These are phyloP conservation scores for Blepharisma japonicum DNA, from an alignment of 73 alveolate genomes.

Conservation along the genomic window DNA sequence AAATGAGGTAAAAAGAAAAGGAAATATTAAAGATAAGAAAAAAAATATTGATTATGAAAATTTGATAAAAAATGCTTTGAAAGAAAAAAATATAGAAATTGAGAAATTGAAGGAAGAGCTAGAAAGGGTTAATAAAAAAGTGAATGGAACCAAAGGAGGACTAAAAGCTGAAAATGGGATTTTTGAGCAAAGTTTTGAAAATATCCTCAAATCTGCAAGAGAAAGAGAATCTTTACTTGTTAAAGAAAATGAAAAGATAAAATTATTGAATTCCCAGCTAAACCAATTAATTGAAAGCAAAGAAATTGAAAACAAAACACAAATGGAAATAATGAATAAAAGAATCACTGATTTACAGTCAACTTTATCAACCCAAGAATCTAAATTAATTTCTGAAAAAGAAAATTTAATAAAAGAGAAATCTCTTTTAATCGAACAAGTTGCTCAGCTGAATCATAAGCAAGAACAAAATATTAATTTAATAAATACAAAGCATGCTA, in stretches of 20 bases:
- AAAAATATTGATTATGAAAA: neutral
- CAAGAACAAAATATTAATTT: no score
- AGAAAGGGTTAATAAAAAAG: neutral
- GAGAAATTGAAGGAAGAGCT: slow-evolving; percentile 8
- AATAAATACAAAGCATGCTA: no score
- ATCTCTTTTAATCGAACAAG: no score
- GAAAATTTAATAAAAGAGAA: no score
- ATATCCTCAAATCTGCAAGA: neutral
- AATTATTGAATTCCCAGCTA: neutral
- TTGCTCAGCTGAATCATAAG: no score
- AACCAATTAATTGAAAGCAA: neutral
- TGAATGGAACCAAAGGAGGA: neutral
- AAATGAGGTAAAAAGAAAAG: neutral
- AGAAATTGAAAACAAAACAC: no score
- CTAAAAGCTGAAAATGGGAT: neutral
- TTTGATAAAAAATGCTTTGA: neutral
- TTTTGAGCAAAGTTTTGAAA: slow-evolving; percentile 1
- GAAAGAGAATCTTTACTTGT: slow-evolving; percentile 8
- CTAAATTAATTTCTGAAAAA: no score
- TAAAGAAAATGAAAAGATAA: neutral
- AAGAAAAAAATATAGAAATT: slow-evolving; percentile 15
- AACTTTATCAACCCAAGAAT: no score
- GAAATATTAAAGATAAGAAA: neutral
- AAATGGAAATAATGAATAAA: no score
- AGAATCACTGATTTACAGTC: no score